Conservation (phyloP, 495 filamentous ascomycete genomes). For the Letharia columbiana region DNA sequence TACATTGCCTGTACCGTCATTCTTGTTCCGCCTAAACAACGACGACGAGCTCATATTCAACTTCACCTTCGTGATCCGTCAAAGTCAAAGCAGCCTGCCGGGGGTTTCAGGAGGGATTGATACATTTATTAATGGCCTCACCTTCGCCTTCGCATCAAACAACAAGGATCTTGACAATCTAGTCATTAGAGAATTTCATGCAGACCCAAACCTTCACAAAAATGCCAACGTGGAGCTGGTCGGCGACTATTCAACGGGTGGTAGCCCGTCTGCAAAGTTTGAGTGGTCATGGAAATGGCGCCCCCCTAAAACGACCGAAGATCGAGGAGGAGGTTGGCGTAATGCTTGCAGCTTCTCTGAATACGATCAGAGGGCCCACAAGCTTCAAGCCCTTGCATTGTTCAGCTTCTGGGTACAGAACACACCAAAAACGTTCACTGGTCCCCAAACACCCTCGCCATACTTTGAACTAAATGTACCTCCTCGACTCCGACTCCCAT, state of each 20-base stretch:
- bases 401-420: constrained; percentile 95
- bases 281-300: constrained; percentile 97
- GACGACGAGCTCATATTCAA: constrained; percentile 87
- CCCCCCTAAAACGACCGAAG: constrained; percentile 73
- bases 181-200: constrained; percentile 89
- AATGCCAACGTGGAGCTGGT: constrained; percentile 91
- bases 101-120: constrained; percentile 46
- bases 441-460: constrained; percentile 51
- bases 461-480: constrained; percentile 63
- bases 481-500: constrained; percentile 69
- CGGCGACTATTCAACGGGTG: constrained; percentile 76
- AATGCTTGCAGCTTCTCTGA: constrained; percentile 94
- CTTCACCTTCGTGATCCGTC: constrained; percentile 84
- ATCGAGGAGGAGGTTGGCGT: constrained; percentile 85
- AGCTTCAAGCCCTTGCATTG: constrained; percentile 73
- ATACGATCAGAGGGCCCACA: constrained; percentile 88
- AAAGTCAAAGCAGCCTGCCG: constrained; percentile 37
- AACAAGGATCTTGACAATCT: constrained; percentile 83
- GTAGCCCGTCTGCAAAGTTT: constrained; percentile 75
- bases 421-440: constrained; percentile 34
- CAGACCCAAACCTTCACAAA: constrained; percentile 94
- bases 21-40: constrained; percentile 78
- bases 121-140: constrained; percentile 78
- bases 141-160: constrained; percentile 82
- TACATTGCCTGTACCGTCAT: constrained; percentile 50